Base-by-base conservation (phyloP, 805 yeast genomes). In the Zygosaccharomyces gambellarensis region DNA sequence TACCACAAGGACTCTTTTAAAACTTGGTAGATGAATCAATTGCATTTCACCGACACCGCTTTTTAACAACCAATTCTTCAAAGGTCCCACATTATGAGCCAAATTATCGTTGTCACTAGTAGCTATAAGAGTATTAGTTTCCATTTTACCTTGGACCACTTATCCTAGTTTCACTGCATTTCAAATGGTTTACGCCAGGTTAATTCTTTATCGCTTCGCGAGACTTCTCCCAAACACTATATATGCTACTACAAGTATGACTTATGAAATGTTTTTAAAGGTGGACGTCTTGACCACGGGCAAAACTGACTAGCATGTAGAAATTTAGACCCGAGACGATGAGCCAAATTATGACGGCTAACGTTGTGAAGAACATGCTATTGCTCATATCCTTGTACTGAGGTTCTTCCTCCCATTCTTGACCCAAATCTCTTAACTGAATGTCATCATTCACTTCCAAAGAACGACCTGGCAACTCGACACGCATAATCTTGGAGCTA, bases 321-420 rank as follows among this genome's bases (percentile, higher is more conserved):
- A 85, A 75, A 63, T 90, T 90, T 57, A 89, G 72, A 12, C 75
- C 75, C 0, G 85, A 71, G 29, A 90, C 80, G 45, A 83, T 76
- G 1, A 79, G 53, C 94, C 96, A 90, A 4, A 90, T 77, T 0
- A 73, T 21, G 1, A 80, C 63, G 0, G 86, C 87, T 1, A 77
- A 46, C 0, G 73, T 49, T 1, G 81, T 79, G 39, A 82, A 76
- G 11, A 79, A 46, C 67, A 73, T 68, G 17, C 71, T 61, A 51
- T 74, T 74, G 39, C 74, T 70, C 74, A 74, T 72, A 49, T 74
- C 76, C 43, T 58, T 62, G 53, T 65, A 70, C 22, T 52, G 49
- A 14, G 51, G 51, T 17, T 30, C 36, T 6, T 48, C 50, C 11
- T 40, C 39, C n/a, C 28, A 41, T 22, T 34, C 46, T 12, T 39